Conservation (phyloP, 2,329 filamentous ascomycete species). For the Hypoxylon sp. region DNA sequence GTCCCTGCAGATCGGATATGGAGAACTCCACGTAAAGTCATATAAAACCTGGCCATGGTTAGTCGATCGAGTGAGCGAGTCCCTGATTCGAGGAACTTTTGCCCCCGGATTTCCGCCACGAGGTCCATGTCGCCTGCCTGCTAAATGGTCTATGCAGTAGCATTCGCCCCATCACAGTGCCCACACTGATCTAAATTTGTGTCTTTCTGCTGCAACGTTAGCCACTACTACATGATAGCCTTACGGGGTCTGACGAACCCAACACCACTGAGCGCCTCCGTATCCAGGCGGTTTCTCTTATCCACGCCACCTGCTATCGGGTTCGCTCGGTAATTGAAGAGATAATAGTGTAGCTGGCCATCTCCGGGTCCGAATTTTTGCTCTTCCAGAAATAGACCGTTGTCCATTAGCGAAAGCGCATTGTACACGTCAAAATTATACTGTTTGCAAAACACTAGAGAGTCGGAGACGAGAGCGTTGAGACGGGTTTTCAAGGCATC, state of each 20-base stretch:
- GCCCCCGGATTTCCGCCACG: background rate
- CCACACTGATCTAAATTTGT: slow-evolving; percentile 39
- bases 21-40: slow-evolving; percentile 16
- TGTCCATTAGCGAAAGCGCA: slow-evolving; percentile 91
- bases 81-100: slow-evolving; percentile 8
- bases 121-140: slow-evolving; percentile 8
- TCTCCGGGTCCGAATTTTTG: slow-evolving; percentile 96
- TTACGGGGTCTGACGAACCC: slow-evolving; percentile 81
- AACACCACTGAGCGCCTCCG: slow-evolving; percentile 81
- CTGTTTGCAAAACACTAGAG: slow-evolving; percentile 85
- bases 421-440: slow-evolving; percentile 95
- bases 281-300: slow-evolving; percentile 78
- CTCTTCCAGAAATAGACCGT: slow-evolving; percentile 89
- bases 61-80: slow-evolving; percentile 10
- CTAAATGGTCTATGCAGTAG: slow-evolving; percentile 2
- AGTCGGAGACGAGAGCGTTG: slow-evolving; percentile 82
- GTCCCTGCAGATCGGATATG: slow-evolving; percentile 17
- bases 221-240: slow-evolving; percentile 25
- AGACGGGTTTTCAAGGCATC: slow-evolving; percentile 78
- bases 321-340: slow-evolving; percentile 94
- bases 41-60: slow-evolving; percentile 13
- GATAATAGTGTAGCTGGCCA: slow-evolving; percentile 93
- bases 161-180: slow-evolving; percentile 2
- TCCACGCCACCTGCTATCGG: slow-evolving; percentile 88
- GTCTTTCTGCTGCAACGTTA: slow-evolving; percentile 43